A percentile compares a stretch with the other conserved stretches of the same genome.
phyloP scores from a whole-genome alignment of 2,329 filamentous ascomycete genomes.

The Chalaropsis thielavioides region DNA sequence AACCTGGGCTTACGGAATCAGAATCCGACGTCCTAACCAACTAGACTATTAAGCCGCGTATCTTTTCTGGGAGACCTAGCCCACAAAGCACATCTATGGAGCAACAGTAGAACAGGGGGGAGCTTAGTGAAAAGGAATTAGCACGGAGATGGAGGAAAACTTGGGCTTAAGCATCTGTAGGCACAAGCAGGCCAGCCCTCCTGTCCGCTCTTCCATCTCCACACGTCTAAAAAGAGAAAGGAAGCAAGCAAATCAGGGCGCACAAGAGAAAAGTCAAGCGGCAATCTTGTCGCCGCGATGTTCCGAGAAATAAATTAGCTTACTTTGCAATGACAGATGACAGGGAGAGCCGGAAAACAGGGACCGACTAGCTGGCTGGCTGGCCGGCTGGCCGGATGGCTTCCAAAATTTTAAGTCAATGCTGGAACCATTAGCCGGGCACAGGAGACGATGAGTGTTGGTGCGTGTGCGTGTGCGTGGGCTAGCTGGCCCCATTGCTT shows the following conservation, averaged over 20 bases:
- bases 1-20: slow-evolving; percentile 17
- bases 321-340: background rate
- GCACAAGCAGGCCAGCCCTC: too few species aligned
- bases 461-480: too few species aligned
- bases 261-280: background rate
- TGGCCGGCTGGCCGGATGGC: background rate
- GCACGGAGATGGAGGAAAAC: background rate
- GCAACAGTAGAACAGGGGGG: background rate
- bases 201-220: background rate
- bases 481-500: too few species aligned
- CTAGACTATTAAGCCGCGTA: slow-evolving; percentile 14
- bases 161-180: too few species aligned
- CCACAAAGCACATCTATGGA: background rate
- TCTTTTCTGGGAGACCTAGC: background rate
- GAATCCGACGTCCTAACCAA: slow-evolving; percentile 17
- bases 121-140: too few species aligned
- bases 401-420: background rate
- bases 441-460: too few species aligned
- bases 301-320: slow-evolving; percentile 2
- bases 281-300: too few species aligned
- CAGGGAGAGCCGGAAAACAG: background rate
- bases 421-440: too few species aligned
- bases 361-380: background rate
- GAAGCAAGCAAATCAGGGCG: background rate
- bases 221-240: background rate